Conservation (phyloP, 371 early-diverging fungal species). For the Haplosporangium sp. region DNA sequence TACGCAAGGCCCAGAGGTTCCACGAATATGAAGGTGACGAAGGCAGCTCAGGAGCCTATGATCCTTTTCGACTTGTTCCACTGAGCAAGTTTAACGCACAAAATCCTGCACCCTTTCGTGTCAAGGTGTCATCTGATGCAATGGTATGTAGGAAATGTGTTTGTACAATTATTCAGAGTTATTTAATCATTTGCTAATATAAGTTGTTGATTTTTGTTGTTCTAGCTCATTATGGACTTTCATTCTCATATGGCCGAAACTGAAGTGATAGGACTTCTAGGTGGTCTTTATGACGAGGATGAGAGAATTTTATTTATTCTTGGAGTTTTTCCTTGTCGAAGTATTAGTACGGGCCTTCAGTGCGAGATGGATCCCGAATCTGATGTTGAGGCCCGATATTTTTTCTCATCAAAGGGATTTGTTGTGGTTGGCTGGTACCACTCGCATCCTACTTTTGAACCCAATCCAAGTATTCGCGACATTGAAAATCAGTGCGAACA, state of each 20-base stretch:
- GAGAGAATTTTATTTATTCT: slow-evolving; percentile 59
- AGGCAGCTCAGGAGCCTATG: slow-evolving; percentile 59
- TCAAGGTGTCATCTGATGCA: slow-evolving; percentile 69
- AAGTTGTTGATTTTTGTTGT: not conserved
- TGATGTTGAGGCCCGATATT: slow-evolving; percentile 80
- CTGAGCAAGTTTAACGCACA: slow-evolving; percentile 64
- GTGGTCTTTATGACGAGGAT: slow-evolving; percentile 72
- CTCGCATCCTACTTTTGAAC: slow-evolving; percentile 88
- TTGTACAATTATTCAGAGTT: not conserved
- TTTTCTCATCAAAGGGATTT: slow-evolving; percentile 75
- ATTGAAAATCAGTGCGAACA: slow-evolving; percentile 87
- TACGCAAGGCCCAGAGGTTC: slow-evolving; percentile 29
- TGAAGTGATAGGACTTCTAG: slow-evolving; percentile 89
- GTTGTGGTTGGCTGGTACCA: slow-evolving; percentile 95
- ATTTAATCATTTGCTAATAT: not conserved
- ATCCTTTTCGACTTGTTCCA: slow-evolving; percentile 78
- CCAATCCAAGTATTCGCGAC: slow-evolving; percentile 86
- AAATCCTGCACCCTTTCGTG: slow-evolving; percentile 69
- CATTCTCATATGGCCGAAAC: slow-evolving; percentile 87
- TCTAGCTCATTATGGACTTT: slow-evolving; percentile 86
- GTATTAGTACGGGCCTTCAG: slow-evolving; percentile 79
- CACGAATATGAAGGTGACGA: slow-evolving; percentile 25
- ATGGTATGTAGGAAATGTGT: slow-evolving; percentile 60
- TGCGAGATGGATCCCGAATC: slow-evolving; percentile 90
- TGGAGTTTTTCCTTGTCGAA: slow-evolving; percentile 77